phyloP scores from a whole-genome alignment of 495 filamentous ascomycete species.

The Neurospora sp. region DNA sequence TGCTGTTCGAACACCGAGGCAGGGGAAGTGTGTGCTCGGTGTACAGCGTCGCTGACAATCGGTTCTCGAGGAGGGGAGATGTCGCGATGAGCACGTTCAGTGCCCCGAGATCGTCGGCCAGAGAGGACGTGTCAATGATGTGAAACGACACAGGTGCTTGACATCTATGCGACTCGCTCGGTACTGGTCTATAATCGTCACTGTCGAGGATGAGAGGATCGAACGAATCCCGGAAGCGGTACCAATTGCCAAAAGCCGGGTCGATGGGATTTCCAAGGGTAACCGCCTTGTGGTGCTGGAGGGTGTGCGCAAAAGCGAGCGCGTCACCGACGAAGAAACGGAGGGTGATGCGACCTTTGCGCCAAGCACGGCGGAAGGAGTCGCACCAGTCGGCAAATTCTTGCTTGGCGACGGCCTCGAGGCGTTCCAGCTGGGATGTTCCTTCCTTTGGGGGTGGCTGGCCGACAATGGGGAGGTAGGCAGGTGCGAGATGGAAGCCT shows the following conservation, averaged over 20 bases:
- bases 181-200: neutral
- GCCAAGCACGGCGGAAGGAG: slow-evolving; percentile 7
- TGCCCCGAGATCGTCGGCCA: slow-evolving; percentile 9
- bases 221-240: slow-evolving; percentile 1
- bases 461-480: slow-evolving; percentile 4
- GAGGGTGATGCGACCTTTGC: slow-evolving; percentile 4
- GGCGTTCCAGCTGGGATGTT: neutral
- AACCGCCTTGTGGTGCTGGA: slow-evolving; percentile 10
- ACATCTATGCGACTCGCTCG: neutral
- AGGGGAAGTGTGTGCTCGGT: slow-evolving; percentile 6
- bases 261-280: neutral
- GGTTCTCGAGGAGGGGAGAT: slow-evolving; percentile 12
- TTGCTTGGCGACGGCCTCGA: slow-evolving; percentile 5
- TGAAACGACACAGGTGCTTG: slow-evolving; percentile 12
- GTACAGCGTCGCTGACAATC: slow-evolving; percentile 13
- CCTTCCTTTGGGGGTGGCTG: neutral
- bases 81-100: slow-evolving; percentile 18
- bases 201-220: slow-evolving; percentile 10
- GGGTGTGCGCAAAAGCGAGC: slow-evolving; percentile 11
- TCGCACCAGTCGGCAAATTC: slow-evolving; percentile 16
- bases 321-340: slow-evolving; percentile 17
- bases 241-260: neutral
- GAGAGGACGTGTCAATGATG: slow-evolving; percentile 21
- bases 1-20: neutral
- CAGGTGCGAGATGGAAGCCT: slow-evolving; percentile 21